phyloP scores from a whole-genome alignment of 1,284 basidiomycete species.

The Trametes pubescens region DNA sequence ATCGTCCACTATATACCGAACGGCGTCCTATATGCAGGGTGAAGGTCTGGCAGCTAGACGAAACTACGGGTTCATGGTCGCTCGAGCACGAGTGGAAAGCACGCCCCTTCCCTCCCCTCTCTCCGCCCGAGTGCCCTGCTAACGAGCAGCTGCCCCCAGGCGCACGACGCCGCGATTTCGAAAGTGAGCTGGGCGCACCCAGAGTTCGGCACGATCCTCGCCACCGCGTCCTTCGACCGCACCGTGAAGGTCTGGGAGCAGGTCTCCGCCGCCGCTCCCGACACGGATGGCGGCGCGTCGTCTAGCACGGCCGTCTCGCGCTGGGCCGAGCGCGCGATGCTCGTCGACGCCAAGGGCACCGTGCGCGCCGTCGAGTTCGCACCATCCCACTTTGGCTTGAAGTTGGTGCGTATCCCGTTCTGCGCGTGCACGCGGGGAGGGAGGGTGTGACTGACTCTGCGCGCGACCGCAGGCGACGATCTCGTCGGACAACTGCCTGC shows the following conservation, averaged over 20 bases:
- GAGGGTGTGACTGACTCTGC: not conserved
- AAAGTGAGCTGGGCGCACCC: constrained; percentile 91
- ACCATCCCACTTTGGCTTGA: constrained; percentile 86
- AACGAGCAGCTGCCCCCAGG: constrained; percentile 54
- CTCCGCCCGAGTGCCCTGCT: not conserved
- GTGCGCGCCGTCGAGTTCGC: constrained; percentile 87
- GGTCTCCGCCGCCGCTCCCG: constrained; percentile 47
- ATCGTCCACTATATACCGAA: constrained; percentile 3
- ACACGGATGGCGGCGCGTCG: constrained; percentile 46
- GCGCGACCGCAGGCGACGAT: constrained; percentile 74
- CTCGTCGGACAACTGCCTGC: constrained; percentile 84
- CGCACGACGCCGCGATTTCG: constrained; percentile 88
- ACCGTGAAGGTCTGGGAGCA: constrained; percentile 93
- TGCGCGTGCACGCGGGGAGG: not conserved
- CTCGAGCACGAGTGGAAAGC: constrained; percentile 92
- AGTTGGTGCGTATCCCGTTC: constrained; percentile 65
- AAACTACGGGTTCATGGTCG: constrained; percentile 74
- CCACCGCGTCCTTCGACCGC: constrained; percentile 87
- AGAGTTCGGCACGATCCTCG: constrained; percentile 86
- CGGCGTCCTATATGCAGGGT: constrained; percentile 57
- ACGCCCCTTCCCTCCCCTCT: constrained; percentile 29
- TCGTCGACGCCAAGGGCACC: constrained; percentile 86
- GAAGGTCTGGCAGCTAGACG: constrained; percentile 83
- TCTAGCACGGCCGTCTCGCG: constrained; percentile 47
- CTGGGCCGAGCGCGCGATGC: constrained; percentile 80